A percentile compares a stretch with the other conserved stretches of the same genome.
Evolutionary conservation across 257 asterid genomes (phyloP).

Genomic region (Solanum corneliomulleri): DNA sequence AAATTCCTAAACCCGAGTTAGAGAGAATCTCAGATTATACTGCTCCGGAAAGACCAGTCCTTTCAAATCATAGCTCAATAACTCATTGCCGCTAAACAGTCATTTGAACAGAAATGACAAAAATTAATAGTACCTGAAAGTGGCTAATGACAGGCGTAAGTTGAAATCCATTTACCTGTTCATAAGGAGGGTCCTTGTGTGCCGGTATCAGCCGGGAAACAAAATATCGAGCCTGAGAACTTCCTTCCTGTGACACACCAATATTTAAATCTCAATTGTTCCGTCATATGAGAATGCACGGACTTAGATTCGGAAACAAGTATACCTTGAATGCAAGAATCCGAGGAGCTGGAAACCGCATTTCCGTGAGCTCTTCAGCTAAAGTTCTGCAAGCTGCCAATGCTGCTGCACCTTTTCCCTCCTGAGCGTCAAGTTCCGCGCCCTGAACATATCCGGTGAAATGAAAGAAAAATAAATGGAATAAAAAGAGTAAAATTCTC

Average conservation of each 20-base stretch:
- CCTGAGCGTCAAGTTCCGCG: constrained; percentile 81
- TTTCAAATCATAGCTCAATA: background rate
- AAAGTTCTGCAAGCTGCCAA: constrained; percentile 96
- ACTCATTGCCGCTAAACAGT: background rate
- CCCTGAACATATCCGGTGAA: constrained; percentile 45
- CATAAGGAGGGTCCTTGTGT: constrained; percentile 94
- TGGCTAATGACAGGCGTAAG: background rate
- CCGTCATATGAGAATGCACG: background rate
- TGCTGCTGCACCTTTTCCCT: constrained; percentile 90
- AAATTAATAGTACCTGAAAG: background rate
- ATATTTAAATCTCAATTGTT: background rate
- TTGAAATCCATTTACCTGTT: constrained; percentile 44
- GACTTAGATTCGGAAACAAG: background rate
- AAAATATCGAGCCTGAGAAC: constrained; percentile 97
- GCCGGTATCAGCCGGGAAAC: constrained; percentile 91
- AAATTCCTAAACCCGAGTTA: background rate
- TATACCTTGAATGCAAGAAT: constrained; percentile 93
- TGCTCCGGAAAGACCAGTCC: background rate
- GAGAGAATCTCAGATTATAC: background rate
- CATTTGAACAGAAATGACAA: background rate
- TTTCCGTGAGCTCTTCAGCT: constrained; percentile 94
- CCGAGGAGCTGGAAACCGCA: constrained; percentile 96
- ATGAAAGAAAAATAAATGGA: background rate
- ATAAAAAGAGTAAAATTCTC: background rate
- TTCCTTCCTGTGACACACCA: constrained; percentile 65